Evolutionary conservation across 2,329 filamentous ascomycete species (phyloP), one percentile per base, ranked within the genome.

Genomic region (Pseudogymnoascus sp.): DNA sequence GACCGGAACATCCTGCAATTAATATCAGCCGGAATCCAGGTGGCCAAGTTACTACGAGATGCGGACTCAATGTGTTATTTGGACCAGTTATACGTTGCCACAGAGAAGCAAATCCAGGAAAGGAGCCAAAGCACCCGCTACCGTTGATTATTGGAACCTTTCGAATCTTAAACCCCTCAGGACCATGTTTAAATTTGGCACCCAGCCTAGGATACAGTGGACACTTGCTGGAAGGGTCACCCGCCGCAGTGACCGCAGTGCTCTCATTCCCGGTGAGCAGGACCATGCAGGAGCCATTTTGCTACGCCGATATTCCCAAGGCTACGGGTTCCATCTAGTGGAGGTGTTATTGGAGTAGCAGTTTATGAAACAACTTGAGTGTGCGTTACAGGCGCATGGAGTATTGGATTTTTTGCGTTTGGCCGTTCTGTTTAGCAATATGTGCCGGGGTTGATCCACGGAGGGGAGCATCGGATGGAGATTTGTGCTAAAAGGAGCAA

Each of bases 1-100:
- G 91, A 95, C 76, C 84, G 91, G 68, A 93, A 94, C 74, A 90
- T 95, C 66, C 80, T 95, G 63, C 91, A 95, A 77, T 82, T 94
- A 66, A 91, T 95, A 71, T 92, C 89, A 66, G 91, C 91, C 41
- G 91, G 91, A 39, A 89, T 91, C 61, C 91, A 95, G 75, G 91
- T 95, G 64, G 89, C 90, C 64, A 93, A 91, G 75, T 92, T 95
- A 66, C 78, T 95, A 65, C 92, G 91, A 77, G 91, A 95, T 77
- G 87, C 89, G 48, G 82, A 83, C 66, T 90, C 91, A 63, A 93
- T 94, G 90, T 85, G 90, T 68, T 90, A 88, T 72, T 80, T 94
- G 71, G 89, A 93, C 77, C 81, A 81, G 73, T 80, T 95, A 75
- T 95, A 95, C 81, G 83, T 90, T 79, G 84, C 87, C 69, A 94